These are phyloP conservation scores for Fusarium domesticum DNA, from an alignment of 2,329 filamentous ascomycete species.

Conservation along the genomic window DNA sequence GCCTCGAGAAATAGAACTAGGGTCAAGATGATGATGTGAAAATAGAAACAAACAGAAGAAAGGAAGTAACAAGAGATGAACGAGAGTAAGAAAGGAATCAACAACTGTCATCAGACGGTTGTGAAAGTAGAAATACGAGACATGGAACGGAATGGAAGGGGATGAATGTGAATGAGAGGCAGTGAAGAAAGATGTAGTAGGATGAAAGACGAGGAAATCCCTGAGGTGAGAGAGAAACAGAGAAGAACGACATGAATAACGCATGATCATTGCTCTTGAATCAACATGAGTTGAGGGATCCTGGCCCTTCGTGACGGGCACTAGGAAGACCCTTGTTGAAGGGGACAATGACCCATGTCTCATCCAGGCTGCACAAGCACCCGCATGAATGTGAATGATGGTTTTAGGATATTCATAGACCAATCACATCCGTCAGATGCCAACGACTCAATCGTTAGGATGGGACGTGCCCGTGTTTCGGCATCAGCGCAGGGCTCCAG, in stretches of 20 bases:
- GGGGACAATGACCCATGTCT: not conserved
- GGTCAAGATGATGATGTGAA: not conserved
- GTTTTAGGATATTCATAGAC: constrained; percentile 6
- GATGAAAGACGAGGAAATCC: constrained; percentile 15
- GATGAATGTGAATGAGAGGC: not conserved
- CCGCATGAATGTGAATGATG: constrained; percentile 23
- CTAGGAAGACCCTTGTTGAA: too few species aligned
- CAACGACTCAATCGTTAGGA: constrained; percentile 16
- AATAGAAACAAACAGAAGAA: constrained; percentile 10
- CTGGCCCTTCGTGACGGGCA: too few species aligned
- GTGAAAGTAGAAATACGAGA: constrained; percentile 1
- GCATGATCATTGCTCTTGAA: not conserved
- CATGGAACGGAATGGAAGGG: constrained; percentile 10
- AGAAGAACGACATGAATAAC: constrained; percentile 8
- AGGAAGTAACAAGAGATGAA: constrained; percentile 8
- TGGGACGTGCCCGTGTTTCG: constrained; percentile 26
- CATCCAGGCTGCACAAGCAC: constrained; percentile 15
- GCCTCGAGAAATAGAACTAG: constrained; percentile 13
- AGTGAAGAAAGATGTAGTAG: too few species aligned
- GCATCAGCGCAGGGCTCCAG: constrained; percentile 23
- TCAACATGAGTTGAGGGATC: too few species aligned
- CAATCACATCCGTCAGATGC: constrained; percentile 16
- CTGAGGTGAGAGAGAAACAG: constrained; percentile 12
- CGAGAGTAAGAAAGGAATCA: constrained; percentile 19
- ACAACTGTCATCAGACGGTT: constrained; percentile 14